Evolutionary conservation across 768 basidiomycete species (phyloP).

Genomic region (Hygrophorus pudorinus): DNA sequence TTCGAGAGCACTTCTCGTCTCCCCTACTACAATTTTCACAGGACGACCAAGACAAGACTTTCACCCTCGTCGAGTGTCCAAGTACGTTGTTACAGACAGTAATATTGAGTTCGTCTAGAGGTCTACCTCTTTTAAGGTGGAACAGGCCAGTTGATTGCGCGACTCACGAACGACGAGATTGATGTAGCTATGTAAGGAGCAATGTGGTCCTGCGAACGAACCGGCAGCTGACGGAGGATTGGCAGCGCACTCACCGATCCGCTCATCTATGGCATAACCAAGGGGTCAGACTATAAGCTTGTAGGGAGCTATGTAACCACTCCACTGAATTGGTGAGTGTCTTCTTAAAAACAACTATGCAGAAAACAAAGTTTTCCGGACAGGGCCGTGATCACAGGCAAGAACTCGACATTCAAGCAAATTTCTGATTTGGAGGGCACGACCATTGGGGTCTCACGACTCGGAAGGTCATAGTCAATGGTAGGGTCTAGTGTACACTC

Average conservation of each 20-base stretch:
- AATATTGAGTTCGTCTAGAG: not conserved
- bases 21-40: conserved; percentile 82
- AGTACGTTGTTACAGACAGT: conserved; percentile 31
- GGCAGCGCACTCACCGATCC: conserved; percentile 81
- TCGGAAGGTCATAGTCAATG: conserved; percentile 57
- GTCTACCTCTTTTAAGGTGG: conserved; percentile 43
- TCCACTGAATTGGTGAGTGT: conserved; percentile 70
- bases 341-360: not conserved
- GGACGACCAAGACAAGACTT: conserved; percentile 57
- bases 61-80: conserved; percentile 84
- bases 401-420: conserved; percentile 53
- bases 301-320: conserved; percentile 88
- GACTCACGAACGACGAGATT: conserved; percentile 65
- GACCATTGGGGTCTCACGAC: conserved; percentile 80
- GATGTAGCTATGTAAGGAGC: conserved; percentile 67
- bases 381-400: conserved; percentile 92
- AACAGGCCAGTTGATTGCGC: conserved; percentile 74
- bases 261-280: conserved; percentile 86
- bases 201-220: not conserved
- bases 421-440: conserved; percentile 73
- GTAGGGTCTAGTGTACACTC: not conserved
- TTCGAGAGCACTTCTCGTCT: conserved; percentile 85
- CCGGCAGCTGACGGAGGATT: not conserved
- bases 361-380: not conserved
- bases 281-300: conserved; percentile 81